Percentiles rank a stretch among this genome's conserved stretches.
phyloP scores from a whole-genome alignment of 305 asterid species.

The Petunia hybrid region DNA sequence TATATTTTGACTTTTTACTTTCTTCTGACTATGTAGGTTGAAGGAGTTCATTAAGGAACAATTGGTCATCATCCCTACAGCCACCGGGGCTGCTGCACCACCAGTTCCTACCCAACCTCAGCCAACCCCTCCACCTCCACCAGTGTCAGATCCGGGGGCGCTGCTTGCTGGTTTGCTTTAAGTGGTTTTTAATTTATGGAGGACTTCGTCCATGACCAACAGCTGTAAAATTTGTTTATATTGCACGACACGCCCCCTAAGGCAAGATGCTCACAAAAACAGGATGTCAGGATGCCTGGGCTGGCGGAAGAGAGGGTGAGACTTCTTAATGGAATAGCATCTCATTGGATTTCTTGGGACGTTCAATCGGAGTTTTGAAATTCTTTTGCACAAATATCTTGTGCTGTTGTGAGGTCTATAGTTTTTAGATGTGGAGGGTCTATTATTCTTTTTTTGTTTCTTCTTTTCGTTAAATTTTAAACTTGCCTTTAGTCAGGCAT shows the following conservation, averaged over 20 bases:
- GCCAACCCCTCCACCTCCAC: slow-evolving; percentile 60
- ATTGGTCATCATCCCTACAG: slow-evolving; percentile 70
- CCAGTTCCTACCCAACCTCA: slow-evolving; percentile 63
- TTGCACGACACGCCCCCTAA: slow-evolving; percentile 42
- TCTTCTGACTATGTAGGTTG: slow-evolving; percentile 58
- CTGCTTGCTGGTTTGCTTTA: slow-evolving; percentile 93
- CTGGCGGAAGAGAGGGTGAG: slow-evolving; percentile 65
- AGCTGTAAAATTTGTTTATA: slow-evolving; percentile 62
- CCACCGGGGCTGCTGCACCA: slow-evolving; percentile 57
- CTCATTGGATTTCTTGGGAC: slow-evolving; percentile 38
- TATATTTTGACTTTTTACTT: not conserved
- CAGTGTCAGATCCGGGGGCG: slow-evolving; percentile 81
- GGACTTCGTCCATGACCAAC: slow-evolving; percentile 31
- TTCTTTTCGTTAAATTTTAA: slow-evolving; percentile 24
- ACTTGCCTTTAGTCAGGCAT: slow-evolving; percentile 43
- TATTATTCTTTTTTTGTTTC: slow-evolving; percentile 23
- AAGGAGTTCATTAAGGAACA: slow-evolving; percentile 96
- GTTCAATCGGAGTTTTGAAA: slow-evolving; percentile 55
- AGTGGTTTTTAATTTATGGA: slow-evolving; percentile 37
- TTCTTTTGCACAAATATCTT: slow-evolving; percentile 68
- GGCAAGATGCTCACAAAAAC: slow-evolving; percentile 33
- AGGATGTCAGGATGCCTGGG: slow-evolving; percentile 56
- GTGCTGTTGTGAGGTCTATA: slow-evolving; percentile 50
- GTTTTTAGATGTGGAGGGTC: slow-evolving; percentile 44
- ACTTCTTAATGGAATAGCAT: slow-evolving; percentile 47